A percentile compares a stretch with the other conserved stretches of the same genome.
phyloP scores from a whole-genome alignment of 2,329 filamentous ascomycete species.

The Trichophyton benhamiae region DNA sequence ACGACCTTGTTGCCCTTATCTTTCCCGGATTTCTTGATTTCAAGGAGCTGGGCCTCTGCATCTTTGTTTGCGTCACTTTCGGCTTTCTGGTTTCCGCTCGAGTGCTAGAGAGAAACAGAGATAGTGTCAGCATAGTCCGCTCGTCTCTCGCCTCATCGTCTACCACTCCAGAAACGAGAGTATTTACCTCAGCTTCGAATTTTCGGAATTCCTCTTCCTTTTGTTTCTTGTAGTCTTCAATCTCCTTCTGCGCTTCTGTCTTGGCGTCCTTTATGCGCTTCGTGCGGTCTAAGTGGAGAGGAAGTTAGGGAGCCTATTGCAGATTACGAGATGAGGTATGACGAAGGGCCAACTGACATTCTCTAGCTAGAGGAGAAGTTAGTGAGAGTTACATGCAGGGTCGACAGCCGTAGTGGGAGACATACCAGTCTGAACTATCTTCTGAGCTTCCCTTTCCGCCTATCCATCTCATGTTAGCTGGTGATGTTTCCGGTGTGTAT shows the following conservation, averaged over 20 bases:
- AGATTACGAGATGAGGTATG: neutral
- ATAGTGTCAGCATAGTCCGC: slow-evolving; percentile 39
- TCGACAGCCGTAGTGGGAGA: slow-evolving; percentile 8
- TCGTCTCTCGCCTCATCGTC: slow-evolving; percentile 53
- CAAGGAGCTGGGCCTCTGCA: slow-evolving; percentile 65
- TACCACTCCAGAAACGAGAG: neutral
- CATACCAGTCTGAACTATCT: slow-evolving; percentile 93
- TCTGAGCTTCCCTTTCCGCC: slow-evolving; percentile 96
- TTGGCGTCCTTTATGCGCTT: slow-evolving; percentile 96
- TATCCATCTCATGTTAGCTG: slow-evolving; percentile 28
- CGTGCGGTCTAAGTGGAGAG: slow-evolving; percentile 56
- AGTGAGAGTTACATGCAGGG: slow-evolving; percentile 1
- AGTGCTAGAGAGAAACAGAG: slow-evolving; percentile 51
- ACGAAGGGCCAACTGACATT: slow-evolving; percentile 50
- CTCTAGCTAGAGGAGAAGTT: slow-evolving; percentile 50
- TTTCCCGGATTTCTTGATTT: slow-evolving; percentile 69
- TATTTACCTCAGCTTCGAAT: slow-evolving; percentile 67
- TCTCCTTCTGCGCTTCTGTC: slow-evolving; percentile 93
- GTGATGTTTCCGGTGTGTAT: neutral
- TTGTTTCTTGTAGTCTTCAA: slow-evolving; percentile 75
- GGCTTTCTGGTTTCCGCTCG: slow-evolving; percentile 74
- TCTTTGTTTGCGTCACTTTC: slow-evolving; percentile 70
- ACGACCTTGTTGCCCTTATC: slow-evolving; percentile 70
- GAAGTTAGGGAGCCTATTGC: neutral
- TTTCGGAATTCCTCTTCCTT: slow-evolving; percentile 94